Conservation (phyloP, 768 basidiomycete species). For the Sistotremastrum niveocremeum region DNA sequence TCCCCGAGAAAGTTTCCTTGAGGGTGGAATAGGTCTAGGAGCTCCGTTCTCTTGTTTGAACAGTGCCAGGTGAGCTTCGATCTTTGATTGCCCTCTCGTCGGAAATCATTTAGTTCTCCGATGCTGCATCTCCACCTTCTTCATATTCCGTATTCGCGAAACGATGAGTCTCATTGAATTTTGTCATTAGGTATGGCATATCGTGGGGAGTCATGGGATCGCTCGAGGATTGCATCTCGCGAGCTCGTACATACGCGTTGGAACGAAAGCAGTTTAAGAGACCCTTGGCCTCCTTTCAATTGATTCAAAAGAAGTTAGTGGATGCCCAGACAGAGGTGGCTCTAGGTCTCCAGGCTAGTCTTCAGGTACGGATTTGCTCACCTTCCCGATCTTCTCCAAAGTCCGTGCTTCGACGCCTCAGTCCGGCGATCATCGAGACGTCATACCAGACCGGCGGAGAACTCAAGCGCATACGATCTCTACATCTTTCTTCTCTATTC, state of each 20-base stretch:
- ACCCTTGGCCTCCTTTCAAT: conserved; percentile 88
- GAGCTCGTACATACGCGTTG: conserved; percentile 71
- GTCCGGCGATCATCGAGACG: no score
- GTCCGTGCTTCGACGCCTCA: no score
- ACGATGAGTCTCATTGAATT: conserved; percentile 5
- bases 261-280: conserved; percentile 84
- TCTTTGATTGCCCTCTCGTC: not conserved
- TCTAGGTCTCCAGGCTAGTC: conserved; percentile 59
- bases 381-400: conserved; percentile 5
- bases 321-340: conserved; percentile 84
- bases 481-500: no score
- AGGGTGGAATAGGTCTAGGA: conserved; percentile 61
- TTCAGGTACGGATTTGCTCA: conserved; percentile 34
- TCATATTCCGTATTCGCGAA: not conserved
- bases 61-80: conserved; percentile 46
- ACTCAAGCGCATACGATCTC: no score
- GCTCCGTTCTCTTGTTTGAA: conserved; percentile 90
- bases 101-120: not conserved
- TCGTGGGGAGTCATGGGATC: conserved; percentile 96
- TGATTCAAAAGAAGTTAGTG: conserved; percentile 95
- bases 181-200: conserved; percentile 53
- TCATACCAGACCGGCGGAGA: no score
- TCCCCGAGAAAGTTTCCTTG: conserved; percentile 60
- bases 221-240: conserved; percentile 77
- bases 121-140: not conserved